Conservation (phyloP, 2,329 filamentous ascomycete species). For the Alternaria gansuensis region DNA sequence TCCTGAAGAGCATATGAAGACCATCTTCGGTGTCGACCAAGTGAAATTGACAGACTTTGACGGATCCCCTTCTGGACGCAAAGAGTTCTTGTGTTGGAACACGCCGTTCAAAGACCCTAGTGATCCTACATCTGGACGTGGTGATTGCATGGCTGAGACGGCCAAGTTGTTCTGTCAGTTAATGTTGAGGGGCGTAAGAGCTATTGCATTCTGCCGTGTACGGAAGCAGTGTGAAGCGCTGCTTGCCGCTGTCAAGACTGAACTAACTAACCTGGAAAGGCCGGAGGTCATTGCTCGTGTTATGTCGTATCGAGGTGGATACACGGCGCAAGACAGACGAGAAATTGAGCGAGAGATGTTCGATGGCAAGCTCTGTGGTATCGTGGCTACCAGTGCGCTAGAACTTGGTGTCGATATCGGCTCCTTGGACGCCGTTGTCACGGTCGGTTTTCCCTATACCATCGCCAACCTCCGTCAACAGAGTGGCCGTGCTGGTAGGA, state of each 20-base stretch:
- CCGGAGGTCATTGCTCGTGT: conserved; percentile 79
- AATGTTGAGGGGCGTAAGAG: conserved; percentile 84
- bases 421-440: conserved; percentile 90
- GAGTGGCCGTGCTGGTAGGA: conserved; percentile 87
- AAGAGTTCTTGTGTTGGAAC: conserved; percentile 98
- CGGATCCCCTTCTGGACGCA: conserved; percentile 88
- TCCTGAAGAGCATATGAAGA: conserved; percentile 87
- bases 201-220: conserved; percentile 91
- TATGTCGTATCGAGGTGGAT: conserved; percentile 95
- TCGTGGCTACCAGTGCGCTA: conserved; percentile 90
- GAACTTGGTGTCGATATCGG: conserved; percentile 97
- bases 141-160: conserved; percentile 83
- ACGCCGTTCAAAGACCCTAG: conserved; percentile 90
- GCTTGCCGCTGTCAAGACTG: conserved; percentile 78
- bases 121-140: conserved; percentile 86
- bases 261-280: conserved; percentile 76
- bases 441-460: conserved; percentile 92
- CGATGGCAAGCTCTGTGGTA: conserved; percentile 88
- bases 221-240: conserved; percentile 88
- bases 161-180: conserved; percentile 90
- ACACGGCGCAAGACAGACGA: conserved; percentile 88
- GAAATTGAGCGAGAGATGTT: conserved; percentile 97
- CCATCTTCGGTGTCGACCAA: conserved; percentile 87
- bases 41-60: conserved; percentile 88
- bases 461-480: conserved; percentile 95